Conservation (phyloP, 23 red algal species). For the Gracilaria gracilis region DNA sequence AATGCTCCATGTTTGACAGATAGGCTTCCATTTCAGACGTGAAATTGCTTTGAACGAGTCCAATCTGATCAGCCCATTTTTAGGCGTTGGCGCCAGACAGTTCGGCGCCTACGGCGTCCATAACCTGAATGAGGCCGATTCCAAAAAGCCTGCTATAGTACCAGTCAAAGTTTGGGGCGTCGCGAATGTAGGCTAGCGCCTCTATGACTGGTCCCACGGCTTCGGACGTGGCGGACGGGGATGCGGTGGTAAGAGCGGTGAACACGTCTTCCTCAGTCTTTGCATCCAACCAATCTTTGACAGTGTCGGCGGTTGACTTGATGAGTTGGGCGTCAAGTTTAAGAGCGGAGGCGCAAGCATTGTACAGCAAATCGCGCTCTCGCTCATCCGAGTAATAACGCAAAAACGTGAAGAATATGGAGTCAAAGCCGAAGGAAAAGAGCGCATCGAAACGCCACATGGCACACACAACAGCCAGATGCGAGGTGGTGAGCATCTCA, state of each 20-base stretch:
- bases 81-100: constrained; percentile 56
- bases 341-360: constrained; percentile 44
- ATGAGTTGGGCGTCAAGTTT: constrained; percentile 40
- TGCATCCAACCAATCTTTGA: constrained; percentile 60
- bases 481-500: constrained; percentile 81
- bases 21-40: constrained; percentile 75
- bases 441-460: constrained; percentile 87
- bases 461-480: constrained; percentile 68
- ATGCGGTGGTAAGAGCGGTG: constrained; percentile 38
- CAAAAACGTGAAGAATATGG: constrained; percentile 74
- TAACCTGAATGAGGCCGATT: constrained; percentile 81
- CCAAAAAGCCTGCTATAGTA: constrained; percentile 87
- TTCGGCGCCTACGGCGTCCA: constrained; percentile 67
- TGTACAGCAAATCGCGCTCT: constrained; percentile 68
- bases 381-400: constrained; percentile 73
- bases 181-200: constrained; percentile 66
- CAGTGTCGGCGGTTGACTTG: constrained; percentile 36
- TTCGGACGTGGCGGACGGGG: constrained; percentile 6
- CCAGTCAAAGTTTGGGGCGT: constrained; percentile 63
- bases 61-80: constrained; percentile 69
- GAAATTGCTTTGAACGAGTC: constrained; percentile 57
- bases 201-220: constrained; percentile 57
- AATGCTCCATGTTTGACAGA: constrained; percentile 68
- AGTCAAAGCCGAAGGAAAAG: constrained; percentile 84
- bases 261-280: constrained; percentile 82